Conservation (phyloP, 768 basidiomycete genomes). For the Mycena alexandri region DNA sequence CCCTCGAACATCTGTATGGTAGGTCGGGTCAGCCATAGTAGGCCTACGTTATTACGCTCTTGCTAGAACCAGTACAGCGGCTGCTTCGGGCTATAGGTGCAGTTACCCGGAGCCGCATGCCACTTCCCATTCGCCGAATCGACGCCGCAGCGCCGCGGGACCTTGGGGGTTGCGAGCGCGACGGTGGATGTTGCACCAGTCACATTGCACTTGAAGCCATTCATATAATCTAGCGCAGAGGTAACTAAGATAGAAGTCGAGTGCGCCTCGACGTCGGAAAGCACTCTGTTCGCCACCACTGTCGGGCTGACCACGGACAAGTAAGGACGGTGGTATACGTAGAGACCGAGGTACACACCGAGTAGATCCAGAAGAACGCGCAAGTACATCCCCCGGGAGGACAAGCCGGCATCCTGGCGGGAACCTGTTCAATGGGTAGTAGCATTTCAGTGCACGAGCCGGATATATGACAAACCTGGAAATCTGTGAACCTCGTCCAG, state of each 20-base stretch:
- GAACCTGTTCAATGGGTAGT: constrained; percentile 53
- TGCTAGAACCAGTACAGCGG: constrained; percentile 76
- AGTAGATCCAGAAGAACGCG: constrained; percentile 83
- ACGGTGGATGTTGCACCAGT: constrained; percentile 65
- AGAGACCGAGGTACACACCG: constrained; percentile 49
- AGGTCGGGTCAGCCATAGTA: not conserved
- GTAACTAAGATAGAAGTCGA: not conserved
- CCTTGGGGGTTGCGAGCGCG: constrained; percentile 65
- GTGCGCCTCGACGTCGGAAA: no score
- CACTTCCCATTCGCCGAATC: constrained; percentile 63
- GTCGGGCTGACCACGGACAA: constrained; percentile 47
- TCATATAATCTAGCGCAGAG: constrained; percentile 72
- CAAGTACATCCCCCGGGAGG: constrained; percentile 74
- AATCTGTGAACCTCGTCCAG: constrained; percentile 77
- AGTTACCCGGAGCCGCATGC: constrained; percentile 66
- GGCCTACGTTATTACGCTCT: constrained; percentile 71
- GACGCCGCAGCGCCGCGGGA: constrained; percentile 75
- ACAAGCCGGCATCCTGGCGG: constrained; percentile 75
- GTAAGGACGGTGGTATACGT: not conserved
- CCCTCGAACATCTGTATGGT: constrained; percentile 76
- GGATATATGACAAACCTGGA: constrained; percentile 53
- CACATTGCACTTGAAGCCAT: constrained; percentile 77
- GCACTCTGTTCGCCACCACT: constrained; percentile 75
- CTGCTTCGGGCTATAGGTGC: constrained; percentile 79
- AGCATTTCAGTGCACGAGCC: no score